Percentiles rank a stretch among this genome's conserved stretches.
phyloP scores from a whole-genome alignment of 2,329 filamentous ascomycete species.

The Xylariaceae sp. region DNA sequence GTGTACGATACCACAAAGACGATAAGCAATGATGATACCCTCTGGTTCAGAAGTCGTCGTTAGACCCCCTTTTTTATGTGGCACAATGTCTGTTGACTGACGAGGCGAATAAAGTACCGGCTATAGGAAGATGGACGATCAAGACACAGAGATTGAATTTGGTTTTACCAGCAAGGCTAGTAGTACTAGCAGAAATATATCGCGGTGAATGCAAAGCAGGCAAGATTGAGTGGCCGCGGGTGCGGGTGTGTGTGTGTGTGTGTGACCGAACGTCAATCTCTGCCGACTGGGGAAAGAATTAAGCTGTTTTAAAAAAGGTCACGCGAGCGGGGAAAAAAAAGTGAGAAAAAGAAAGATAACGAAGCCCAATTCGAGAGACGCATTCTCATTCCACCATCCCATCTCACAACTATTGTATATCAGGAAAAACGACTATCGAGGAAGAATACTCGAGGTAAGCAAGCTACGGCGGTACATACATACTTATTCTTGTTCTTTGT shows the following conservation, averaged over 20 bases:
- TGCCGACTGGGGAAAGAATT: conserved; percentile 2
- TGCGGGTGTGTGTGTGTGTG: too few relatives aligned
- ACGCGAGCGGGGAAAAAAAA: conserved; percentile 12
- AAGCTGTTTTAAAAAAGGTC: conserved; percentile 9
- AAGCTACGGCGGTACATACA: too few relatives aligned
- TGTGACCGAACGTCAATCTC: conserved; percentile 13
- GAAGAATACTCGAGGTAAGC: too few relatives aligned
- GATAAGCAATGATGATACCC: conserved; percentile 35
- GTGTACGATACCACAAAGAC: conserved; percentile 30
- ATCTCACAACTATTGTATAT: background rate
- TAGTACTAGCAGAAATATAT: conserved; percentile 1
- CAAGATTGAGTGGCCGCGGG: too few relatives aligned
- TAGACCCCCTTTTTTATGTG: background rate
- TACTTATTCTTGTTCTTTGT: too few relatives aligned
- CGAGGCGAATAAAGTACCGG: background rate
- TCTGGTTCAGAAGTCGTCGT: conserved; percentile 19
- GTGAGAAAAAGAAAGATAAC: conserved; percentile 3
- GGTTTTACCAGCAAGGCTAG: conserved; percentile 1
- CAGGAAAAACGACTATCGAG: too few relatives aligned
- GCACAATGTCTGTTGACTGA: background rate
- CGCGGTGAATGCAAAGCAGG: background rate
- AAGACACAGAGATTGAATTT: background rate
- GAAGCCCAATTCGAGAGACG: too few relatives aligned
- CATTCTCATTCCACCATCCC: background rate
- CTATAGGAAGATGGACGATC: background rate